phyloP scores from a whole-genome alignment of 1,284 basidiomycete genomes.

The Ustilago sp. region DNA sequence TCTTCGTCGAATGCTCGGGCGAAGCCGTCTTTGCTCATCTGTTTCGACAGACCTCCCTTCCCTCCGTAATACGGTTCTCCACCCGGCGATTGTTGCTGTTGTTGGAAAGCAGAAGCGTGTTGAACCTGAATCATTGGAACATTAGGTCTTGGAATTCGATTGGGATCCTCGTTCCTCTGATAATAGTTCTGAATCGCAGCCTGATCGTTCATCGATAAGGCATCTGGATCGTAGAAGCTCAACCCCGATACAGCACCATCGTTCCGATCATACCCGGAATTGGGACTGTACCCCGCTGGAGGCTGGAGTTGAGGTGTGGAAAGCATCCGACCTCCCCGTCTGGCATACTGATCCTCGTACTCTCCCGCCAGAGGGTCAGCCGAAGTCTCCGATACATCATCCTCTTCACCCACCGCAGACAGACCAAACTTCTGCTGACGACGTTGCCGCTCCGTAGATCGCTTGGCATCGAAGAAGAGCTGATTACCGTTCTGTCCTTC shows the following conservation, averaged over 20 bases:
- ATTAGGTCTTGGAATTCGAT: slow-evolving; percentile 19
- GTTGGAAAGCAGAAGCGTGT: slow-evolving; percentile 10
- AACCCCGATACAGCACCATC: slow-evolving; percentile 43
- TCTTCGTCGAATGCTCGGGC: slow-evolving; percentile 49
- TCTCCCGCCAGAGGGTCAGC: slow-evolving; percentile 45
- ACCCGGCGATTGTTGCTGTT: background rate
- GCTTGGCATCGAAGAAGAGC: slow-evolving; percentile 39
- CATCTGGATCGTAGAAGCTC: slow-evolving; percentile 55
- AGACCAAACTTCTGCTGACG: slow-evolving; percentile 23
- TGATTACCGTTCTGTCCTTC: slow-evolving; percentile 36
- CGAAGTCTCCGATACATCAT: slow-evolving; percentile 52
- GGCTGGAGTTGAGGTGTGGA: slow-evolving; percentile 17
- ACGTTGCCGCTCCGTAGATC: slow-evolving; percentile 31
- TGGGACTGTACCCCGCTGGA: slow-evolving; percentile 13
- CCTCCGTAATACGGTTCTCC: background rate
- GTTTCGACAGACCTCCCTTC: slow-evolving; percentile 14
- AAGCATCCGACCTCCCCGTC: slow-evolving; percentile 12
- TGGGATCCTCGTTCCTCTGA: slow-evolving; percentile 7
- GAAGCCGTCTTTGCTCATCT: slow-evolving; percentile 48
- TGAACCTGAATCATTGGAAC: slow-evolving; percentile 35
- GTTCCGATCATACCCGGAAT: slow-evolving; percentile 30
- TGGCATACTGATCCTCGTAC: slow-evolving; percentile 41
- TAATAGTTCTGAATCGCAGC: slow-evolving; percentile 10
- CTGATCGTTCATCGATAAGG: slow-evolving; percentile 20
- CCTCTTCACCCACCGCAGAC: slow-evolving; percentile 45